A percentile compares a stretch with the other conserved stretches of the same genome.
phyloP scores from a whole-genome alignment of 2,329 filamentous ascomycete species.

The Xylariaceae sp. region DNA sequence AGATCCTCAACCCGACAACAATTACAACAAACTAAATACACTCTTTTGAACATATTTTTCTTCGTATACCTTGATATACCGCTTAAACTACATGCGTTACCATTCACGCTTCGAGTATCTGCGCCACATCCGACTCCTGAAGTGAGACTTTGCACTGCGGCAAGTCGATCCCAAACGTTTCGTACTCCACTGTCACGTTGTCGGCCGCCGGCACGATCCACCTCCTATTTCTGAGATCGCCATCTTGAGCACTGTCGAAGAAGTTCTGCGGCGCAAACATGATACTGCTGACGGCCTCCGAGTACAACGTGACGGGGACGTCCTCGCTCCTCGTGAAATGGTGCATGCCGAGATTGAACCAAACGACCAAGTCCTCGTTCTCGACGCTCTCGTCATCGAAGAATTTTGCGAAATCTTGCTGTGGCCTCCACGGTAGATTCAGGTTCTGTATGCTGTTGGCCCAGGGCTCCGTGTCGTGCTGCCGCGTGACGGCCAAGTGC shows the following conservation, averaged over 20 bases:
- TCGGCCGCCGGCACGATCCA: slow-evolving; percentile 36
- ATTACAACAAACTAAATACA: too few species aligned
- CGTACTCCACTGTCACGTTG: slow-evolving; percentile 28
- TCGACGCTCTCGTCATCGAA: slow-evolving; percentile 48
- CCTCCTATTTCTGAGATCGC: slow-evolving; percentile 40
- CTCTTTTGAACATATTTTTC: too few species aligned
- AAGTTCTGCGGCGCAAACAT: slow-evolving; percentile 46
- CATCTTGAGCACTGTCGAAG: slow-evolving; percentile 37
- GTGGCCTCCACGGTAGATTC: slow-evolving; percentile 39
- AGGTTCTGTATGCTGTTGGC: slow-evolving; percentile 39
- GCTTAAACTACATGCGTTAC: neutral
- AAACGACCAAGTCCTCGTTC: slow-evolving; percentile 47
- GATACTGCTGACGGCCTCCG: slow-evolving; percentile 44
- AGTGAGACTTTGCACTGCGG: slow-evolving; percentile 36
- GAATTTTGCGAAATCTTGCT: slow-evolving; percentile 47
- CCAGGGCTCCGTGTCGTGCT: slow-evolving; percentile 50
- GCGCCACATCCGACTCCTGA: slow-evolving; percentile 31
- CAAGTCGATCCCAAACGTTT: slow-evolving; percentile 37
- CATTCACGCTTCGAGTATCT: slow-evolving; percentile 1
- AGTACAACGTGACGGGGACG: slow-evolving; percentile 40
- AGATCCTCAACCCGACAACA: too few species aligned
- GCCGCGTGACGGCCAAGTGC: slow-evolving; percentile 45
- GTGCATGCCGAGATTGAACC: slow-evolving; percentile 56
- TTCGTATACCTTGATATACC: neutral
- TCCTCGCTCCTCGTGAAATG: slow-evolving; percentile 49